phyloP scores from a whole-genome alignment of 805 yeast species.

The Ogataea allantospora region DNA sequence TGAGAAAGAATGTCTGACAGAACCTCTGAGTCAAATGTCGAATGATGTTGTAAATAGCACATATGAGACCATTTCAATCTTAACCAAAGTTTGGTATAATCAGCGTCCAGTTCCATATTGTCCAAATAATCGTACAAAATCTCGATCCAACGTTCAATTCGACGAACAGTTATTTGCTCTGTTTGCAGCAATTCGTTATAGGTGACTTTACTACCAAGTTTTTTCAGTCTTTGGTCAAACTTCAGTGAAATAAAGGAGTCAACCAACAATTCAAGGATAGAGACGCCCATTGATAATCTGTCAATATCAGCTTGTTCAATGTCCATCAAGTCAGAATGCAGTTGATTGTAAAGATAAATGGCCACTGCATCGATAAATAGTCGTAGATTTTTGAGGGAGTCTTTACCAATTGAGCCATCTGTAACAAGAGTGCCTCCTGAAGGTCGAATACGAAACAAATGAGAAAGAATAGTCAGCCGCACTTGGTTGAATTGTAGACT shows the following conservation, averaged over 20 bases:
- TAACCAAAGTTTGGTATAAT: slow-evolving; percentile 22
- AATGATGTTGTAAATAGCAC: slow-evolving; percentile 40
- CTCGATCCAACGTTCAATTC: slow-evolving; percentile 49
- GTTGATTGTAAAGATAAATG: slow-evolving; percentile 20
- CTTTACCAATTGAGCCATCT: slow-evolving; percentile 20
- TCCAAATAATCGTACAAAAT: slow-evolving; percentile 33
- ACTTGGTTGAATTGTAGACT: slow-evolving; percentile 30
- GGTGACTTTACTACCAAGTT: slow-evolving; percentile 16
- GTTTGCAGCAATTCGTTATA: slow-evolving; percentile 36
- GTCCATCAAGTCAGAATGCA: slow-evolving; percentile 6
- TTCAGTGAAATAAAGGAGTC: slow-evolving; percentile 39
- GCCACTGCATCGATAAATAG: slow-evolving; percentile 30
- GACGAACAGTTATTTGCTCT: slow-evolving; percentile 38
- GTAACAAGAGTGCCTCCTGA: slow-evolving; percentile 27
- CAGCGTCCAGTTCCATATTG: neutral
- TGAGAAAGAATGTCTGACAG: slow-evolving; percentile 33
- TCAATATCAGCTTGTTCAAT: neutral
- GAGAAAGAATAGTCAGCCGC: slow-evolving; percentile 26
- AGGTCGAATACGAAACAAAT: slow-evolving; percentile 19
- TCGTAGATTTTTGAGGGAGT: slow-evolving; percentile 22
- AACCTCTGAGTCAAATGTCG: slow-evolving; percentile 30
- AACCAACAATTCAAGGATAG: slow-evolving; percentile 43
- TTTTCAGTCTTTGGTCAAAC: slow-evolving; percentile 26
- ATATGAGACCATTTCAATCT: slow-evolving; percentile 51
- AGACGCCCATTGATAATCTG: slow-evolving; percentile 27